These are phyloP conservation scores for Lagenidium sp. DNA, from an alignment of 352 stramenopile genomes.

Conservation along the genomic window DNA sequence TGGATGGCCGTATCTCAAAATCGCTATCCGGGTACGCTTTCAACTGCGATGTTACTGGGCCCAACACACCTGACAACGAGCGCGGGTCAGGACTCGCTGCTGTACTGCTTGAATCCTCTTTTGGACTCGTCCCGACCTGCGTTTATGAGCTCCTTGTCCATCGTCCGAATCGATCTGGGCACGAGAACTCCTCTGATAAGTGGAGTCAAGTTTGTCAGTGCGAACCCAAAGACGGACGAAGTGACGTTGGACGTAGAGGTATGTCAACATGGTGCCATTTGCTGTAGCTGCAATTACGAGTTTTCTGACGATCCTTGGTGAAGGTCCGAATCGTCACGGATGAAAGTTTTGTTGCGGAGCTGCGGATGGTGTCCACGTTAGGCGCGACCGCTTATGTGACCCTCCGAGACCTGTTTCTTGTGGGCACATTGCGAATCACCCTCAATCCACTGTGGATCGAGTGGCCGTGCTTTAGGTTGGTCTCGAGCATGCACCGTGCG, in stretches of 20 bases:
- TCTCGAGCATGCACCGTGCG: neutral
- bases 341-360: conserved; percentile 44
- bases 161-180: conserved; percentile 53
- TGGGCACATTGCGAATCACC: conserved; percentile 63
- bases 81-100: conserved; percentile 64
- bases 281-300: neutral
- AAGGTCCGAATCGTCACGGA: conserved; percentile 38
- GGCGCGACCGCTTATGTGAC: conserved; percentile 47
- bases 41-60: no score
- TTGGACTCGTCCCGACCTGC: conserved; percentile 46
- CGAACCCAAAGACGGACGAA: conserved; percentile 43
- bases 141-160: conserved; percentile 57
- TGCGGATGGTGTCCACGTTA: conserved; percentile 57
- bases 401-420: conserved; percentile 55
- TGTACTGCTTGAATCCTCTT: conserved; percentile 46
- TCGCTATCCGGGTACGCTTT: conserved; percentile 49
- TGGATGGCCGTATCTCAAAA: conserved; percentile 66
- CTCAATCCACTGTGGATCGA: conserved; percentile 48
- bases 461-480: conserved; percentile 64
- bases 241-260: conserved; percentile 66
- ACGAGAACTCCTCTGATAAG: conserved; percentile 42
- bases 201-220: conserved; percentile 63
- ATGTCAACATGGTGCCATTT: neutral
- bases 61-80: no score
- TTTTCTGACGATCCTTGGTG: neutral